These are phyloP conservation scores for Miscanthus lutarioriparius DNA, from an alignment of 176 grass and related monocot genomes.

Conservation along the genomic window DNA sequence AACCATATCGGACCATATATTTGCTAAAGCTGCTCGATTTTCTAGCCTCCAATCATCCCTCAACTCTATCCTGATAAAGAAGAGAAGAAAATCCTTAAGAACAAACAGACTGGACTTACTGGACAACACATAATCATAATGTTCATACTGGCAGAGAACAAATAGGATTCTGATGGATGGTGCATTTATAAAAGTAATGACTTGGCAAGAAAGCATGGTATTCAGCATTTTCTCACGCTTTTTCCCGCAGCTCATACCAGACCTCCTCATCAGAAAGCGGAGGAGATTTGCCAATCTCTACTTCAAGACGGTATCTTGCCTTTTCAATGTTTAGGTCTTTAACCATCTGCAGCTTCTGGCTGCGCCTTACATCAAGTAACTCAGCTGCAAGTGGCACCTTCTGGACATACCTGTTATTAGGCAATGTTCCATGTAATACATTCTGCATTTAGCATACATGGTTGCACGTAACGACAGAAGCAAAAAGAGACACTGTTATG, in stretches of 20 bases:
- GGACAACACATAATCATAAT: not conserved
- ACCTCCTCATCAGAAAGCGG: conserved; percentile 82
- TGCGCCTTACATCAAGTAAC: conserved; percentile 88
- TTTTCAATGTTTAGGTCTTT: conserved; percentile 77
- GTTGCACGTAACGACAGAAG: not conserved
- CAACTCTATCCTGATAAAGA: conserved; percentile 81
- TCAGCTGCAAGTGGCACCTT: conserved; percentile 86
- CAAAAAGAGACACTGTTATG: conserved; percentile 7
- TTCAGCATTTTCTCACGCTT: conserved; percentile 63
- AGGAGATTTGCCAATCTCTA: conserved; percentile 90
- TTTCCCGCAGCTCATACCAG: conserved; percentile 72
- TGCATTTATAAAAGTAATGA: conserved; percentile 27
- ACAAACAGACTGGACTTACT: conserved; percentile 29
- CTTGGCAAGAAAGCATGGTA: conserved; percentile 30
- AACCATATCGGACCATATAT: conserved; percentile 89
- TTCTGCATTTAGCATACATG: conserved; percentile 38
- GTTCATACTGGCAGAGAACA: conserved; percentile 22
- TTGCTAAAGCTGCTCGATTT: conserved; percentile 89
- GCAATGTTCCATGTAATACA: conserved; percentile 35
- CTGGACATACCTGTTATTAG: conserved; percentile 78
- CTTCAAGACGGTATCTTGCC: conserved; percentile 78
- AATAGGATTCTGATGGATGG: conserved; percentile 16
- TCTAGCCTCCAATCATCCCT: conserved; percentile 91
- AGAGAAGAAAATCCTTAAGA: conserved; percentile 32
- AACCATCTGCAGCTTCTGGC: conserved; percentile 85